A percentile compares a stretch with the other conserved stretches of the same genome.
Evolutionary conservation across 2,329 filamentous ascomycete species (phyloP).

Genomic region (Penicillium vulpinum): DNA sequence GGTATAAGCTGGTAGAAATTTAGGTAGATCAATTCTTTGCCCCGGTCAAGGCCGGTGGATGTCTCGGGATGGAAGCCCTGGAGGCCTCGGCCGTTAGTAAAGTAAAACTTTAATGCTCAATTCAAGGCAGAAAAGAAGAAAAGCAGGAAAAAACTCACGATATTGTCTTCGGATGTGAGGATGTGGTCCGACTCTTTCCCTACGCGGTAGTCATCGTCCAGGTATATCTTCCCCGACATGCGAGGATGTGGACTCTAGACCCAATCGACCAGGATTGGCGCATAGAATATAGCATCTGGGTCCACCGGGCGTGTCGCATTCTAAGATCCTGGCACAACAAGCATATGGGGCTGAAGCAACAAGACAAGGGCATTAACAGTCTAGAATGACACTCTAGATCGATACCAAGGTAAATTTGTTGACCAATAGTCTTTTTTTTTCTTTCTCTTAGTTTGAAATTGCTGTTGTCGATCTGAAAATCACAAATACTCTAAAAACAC

Average conservation of each 20-base stretch:
- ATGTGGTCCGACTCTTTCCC: background rate
- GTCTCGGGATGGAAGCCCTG: constrained; percentile 8
- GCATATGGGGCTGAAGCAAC: constrained; percentile 17
- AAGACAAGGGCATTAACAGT: constrained; percentile 11
- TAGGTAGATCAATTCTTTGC: background rate
- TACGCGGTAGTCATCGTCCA: background rate
- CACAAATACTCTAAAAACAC: constrained; percentile 3
- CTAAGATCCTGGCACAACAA: constrained; percentile 23
- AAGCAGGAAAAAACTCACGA: background rate
- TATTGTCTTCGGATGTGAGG: background rate
- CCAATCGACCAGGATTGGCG: constrained; percentile 1
- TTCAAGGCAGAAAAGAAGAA: background rate
- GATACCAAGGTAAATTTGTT: constrained; percentile 1
- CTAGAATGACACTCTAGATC: constrained; percentile 16
- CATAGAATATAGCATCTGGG: background rate
- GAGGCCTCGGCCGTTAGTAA: constrained; percentile 2
- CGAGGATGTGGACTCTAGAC: background rate
- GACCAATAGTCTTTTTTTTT: constrained; percentile 10
- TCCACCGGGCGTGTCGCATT: constrained; percentile 4
- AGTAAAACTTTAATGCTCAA: constrained; percentile 6
- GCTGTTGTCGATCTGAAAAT: constrained; percentile 8
- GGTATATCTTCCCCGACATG: background rate
- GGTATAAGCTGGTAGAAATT: constrained; percentile 1
- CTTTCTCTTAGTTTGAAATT: background rate
- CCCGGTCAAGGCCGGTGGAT: constrained; percentile 5